Conservation (phyloP, 2,329 filamentous ascomycete genomes). For the Alternaria triticina region DNA sequence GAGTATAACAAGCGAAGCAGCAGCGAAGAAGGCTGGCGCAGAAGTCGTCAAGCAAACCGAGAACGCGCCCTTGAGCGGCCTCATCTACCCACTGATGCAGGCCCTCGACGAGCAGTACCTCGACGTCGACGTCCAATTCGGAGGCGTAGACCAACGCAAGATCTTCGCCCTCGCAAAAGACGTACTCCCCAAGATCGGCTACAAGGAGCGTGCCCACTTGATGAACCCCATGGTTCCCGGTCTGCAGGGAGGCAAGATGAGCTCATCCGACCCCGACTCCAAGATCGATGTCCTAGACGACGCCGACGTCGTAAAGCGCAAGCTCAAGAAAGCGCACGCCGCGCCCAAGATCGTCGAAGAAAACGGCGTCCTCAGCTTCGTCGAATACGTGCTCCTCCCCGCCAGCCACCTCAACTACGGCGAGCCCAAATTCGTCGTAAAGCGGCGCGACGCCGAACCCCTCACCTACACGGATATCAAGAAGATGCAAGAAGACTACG, state of each 20-base stretch:
- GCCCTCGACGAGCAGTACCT: conserved; percentile 85
- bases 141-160: conserved; percentile 80
- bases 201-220: conserved; percentile 73
- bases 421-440: conserved; percentile 69
- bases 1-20: conserved; percentile 73
- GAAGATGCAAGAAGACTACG: conserved; percentile 80
- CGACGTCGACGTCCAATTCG: conserved; percentile 86
- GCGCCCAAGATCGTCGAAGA: conserved; percentile 77
- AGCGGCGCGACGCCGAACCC: conserved; percentile 72
- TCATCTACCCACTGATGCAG: conserved; percentile 88
- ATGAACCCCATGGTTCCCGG: conserved; percentile 93
- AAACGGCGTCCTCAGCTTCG: conserved; percentile 86
- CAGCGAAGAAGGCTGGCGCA: conserved; percentile 87
- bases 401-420: conserved; percentile 67
- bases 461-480: conserved; percentile 79
- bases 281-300: conserved; percentile 94
- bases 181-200: conserved; percentile 83
- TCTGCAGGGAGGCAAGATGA: conserved; percentile 83
- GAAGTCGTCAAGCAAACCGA: conserved; percentile 93
- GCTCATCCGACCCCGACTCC: conserved; percentile 70
- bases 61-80: conserved; percentile 74
- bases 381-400: conserved; percentile 86
- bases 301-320: conserved; percentile 73
- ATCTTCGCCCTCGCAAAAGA: conserved; percentile 87
- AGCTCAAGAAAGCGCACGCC: conserved; percentile 76